Evolutionary conservation across 306 rosid genomes (phyloP).

Genomic region (Acacia confusa): DNA sequence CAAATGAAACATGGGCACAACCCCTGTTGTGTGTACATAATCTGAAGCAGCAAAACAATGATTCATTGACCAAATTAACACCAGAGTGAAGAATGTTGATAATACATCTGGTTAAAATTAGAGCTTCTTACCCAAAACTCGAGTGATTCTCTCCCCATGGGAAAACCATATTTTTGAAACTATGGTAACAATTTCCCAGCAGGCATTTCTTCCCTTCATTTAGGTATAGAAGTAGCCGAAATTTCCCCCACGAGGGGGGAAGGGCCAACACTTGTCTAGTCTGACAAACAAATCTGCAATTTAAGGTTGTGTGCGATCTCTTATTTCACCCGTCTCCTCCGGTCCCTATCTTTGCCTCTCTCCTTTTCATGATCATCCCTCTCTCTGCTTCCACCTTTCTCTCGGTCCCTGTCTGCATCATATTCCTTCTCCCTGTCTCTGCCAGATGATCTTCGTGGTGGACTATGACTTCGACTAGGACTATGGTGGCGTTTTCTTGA

Average conservation of each 20-base stretch:
- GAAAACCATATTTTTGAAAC: slow-evolving; percentile 6
- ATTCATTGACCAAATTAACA: slow-evolving; percentile 29
- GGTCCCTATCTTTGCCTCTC: slow-evolving; percentile 59
- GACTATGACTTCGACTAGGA: slow-evolving; percentile 71
- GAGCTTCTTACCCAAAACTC: slow-evolving; percentile 25
- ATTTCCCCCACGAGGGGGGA: slow-evolving; percentile 22
- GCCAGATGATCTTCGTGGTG: slow-evolving; percentile 55
- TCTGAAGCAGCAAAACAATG: slow-evolving; percentile 25
- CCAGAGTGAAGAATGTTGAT: slow-evolving; percentile 23
- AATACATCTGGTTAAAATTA: slow-evolving; percentile 32
- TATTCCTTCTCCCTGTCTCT: slow-evolving; percentile 78
- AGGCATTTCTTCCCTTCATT: slow-evolving; percentile 16
- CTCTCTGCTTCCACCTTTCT: slow-evolving; percentile 92
- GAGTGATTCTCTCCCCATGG: slow-evolving; percentile 24
- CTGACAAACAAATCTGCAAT: slow-evolving; percentile 29
- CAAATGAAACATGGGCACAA: slow-evolving; percentile 5
- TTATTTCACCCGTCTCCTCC: slow-evolving; percentile 73
- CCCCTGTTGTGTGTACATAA: background rate
- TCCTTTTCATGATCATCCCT: slow-evolving; percentile 85
- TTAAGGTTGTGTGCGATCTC: slow-evolving; percentile 1
- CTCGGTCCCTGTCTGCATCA: slow-evolving; percentile 63
- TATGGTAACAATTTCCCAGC: slow-evolving; percentile 35
- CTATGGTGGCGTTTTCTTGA: slow-evolving; percentile 84
- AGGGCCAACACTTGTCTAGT: slow-evolving; percentile 21
- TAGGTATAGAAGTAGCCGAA: slow-evolving; percentile 14